Base-by-base conservation (phyloP, 805 yeast species). In the Candida patagonica region DNA sequence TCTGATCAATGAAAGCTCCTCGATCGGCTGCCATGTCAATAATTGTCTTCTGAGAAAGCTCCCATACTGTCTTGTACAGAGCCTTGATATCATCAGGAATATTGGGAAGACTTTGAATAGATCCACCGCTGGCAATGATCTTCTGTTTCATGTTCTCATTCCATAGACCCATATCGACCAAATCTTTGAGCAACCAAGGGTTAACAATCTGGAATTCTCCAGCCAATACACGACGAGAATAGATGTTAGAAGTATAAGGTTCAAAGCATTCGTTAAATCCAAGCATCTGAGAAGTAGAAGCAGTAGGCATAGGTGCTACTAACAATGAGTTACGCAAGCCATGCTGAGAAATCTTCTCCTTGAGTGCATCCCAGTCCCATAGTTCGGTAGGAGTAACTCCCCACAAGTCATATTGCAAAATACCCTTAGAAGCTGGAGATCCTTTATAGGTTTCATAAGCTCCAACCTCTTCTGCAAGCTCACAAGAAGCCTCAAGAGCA, bases 301-400 rank as follows among this genome's bases (percentile, higher is more conserved):
- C 96, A 12, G 96, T 88, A 30, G 97, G 97, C 97, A 88, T 88
- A 38, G 95, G 87, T 1, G 94, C 96, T 25, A 88, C 83, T 13
- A 88, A 60, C 37, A 88, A 63, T 4, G 96, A 87, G 63, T 88
- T 88, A 53, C 95, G 65, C 17, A 88, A 54, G 22, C 96, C 96
- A 51, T 73, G 62, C 30, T 60, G 55, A 31, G 61, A 58, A 39
- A 88, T 70, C 16, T 71, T 61, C 4, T 56, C 60, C 53, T 79
- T 83, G 49, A 87, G 60, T 2, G 56, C 43, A 42, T 73, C 80
- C 96, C 96, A 88, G 49, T 87, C 88, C 74, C 85, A 86, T 43
- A 82, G 62, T 22, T 68, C 72, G 9, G 80, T 62, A 12, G 95
- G 94, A 42, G 74, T 70, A 23, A 62, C 70, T 40, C 68, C 64